Evolutionary conservation across 202 grass and related monocot species (phyloP), one percentile per base, ranked within the genome.

Genomic region (Panicum hallii): DNA sequence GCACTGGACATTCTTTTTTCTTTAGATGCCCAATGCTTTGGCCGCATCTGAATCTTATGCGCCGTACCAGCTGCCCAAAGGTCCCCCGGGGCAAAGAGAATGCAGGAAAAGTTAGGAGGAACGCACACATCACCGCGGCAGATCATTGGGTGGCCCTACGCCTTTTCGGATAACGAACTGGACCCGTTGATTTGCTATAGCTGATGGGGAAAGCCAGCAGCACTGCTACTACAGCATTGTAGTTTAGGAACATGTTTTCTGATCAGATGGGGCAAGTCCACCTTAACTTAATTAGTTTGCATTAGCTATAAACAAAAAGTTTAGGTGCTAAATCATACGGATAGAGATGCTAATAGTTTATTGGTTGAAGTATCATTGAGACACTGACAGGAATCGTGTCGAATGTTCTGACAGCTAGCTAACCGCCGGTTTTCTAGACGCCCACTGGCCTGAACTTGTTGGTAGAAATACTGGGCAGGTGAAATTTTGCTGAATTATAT

Each of bases 121-220:
- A 89, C 40, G 56, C 40, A 46, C 48, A 14, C 81, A 86, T 73
- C 48, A 75, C 48, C 6, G 12, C 48, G 78, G 49, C 48, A 8
- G 52, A 90, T 86, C 66, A 90, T 82, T 82, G 49, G 68, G 50
- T 60, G 72, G 57, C 57, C 65, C 70, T 56, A 20, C 42, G 30
- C 71, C 71, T 66, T 34, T 20, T 60, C 49, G 66, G 58, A 82
- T 19, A 40, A 61, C 8, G 49, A 79, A 28, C 72, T 69, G 63
- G 16, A 60, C 40, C 4, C 6, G 17, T 20, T 54, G 72, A 75
- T 84, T 77, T 26, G 45, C 30, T 71, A 48, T 38, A 3, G 22
- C 40, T 46, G 32, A 71, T 64, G 41, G 49, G 9, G 20, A 38
- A 3, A 66, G 6, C 42, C 79, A 44, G 38, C 75, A 34, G 78